Evolutionary conservation across 2,329 filamentous ascomycete genomes (phyloP).

Genomic region (Botrytis sinoallii): DNA sequence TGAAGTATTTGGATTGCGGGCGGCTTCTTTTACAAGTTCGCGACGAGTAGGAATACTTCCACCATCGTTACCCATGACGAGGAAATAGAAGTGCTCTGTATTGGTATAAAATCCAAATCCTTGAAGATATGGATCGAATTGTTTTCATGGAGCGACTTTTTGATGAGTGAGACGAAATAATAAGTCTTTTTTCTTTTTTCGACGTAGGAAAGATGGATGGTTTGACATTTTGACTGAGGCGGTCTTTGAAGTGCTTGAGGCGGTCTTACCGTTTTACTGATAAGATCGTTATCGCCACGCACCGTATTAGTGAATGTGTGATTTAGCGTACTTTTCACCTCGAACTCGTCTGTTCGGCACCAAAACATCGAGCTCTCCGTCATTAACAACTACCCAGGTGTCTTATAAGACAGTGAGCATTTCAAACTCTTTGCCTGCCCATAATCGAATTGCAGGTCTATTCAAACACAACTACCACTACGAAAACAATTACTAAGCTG

Average conservation of each 20-base stretch:
- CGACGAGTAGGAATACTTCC: slow-evolving; percentile 93
- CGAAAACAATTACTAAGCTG: slow-evolving; percentile 5
- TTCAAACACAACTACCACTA: background rate
- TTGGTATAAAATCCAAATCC: background rate
- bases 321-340: slow-evolving; percentile 4
- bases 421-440: background rate
- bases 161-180: background rate
- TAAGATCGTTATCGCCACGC: slow-evolving; percentile 8
- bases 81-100: background rate
- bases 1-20: slow-evolving; percentile 74
- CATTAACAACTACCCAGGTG: background rate
- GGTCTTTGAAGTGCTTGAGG: background rate
- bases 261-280: background rate
- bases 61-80: slow-evolving; percentile 89
- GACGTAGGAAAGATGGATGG: background rate
- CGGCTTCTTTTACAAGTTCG: slow-evolving; percentile 93
- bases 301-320: background rate
- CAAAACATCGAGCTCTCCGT: background rate
- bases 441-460: background rate
- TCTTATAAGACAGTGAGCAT: background rate
- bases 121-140: background rate
- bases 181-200: background rate
- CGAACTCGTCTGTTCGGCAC: background rate
- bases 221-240: background rate
- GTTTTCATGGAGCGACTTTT: background rate